Evolutionary conservation across 352 stramenopile genomes (phyloP).

Genomic region (Phytopythium ostracodes): DNA sequence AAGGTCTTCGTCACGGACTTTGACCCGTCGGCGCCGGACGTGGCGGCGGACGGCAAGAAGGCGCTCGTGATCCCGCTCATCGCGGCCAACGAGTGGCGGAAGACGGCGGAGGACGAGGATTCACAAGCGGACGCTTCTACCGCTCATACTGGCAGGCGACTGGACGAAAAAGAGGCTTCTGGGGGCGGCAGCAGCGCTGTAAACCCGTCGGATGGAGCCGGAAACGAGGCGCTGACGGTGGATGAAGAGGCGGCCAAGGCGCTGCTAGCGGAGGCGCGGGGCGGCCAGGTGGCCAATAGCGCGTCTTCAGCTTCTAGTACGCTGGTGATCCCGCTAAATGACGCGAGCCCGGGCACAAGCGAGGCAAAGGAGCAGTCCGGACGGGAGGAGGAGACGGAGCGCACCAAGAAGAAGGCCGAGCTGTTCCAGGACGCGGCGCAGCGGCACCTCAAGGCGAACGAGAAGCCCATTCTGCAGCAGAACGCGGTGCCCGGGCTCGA

Average conservation of each 20-base stretch:
- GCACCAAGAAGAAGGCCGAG: conserved; percentile 22
- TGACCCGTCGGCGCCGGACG: conserved; percentile 30
- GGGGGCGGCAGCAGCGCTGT: neutral
- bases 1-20: conserved; percentile 81
- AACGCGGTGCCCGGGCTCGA: conserved; percentile 72
- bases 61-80: conserved; percentile 71
- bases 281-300: conserved; percentile 2
- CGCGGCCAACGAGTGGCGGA: conserved; percentile 53
- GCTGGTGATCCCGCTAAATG: conserved; percentile 56
- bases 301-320: conserved; percentile 6
- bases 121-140: neutral
- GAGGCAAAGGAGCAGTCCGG: conserved; percentile 8
- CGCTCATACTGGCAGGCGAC: neutral
- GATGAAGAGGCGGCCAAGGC: conserved; percentile 37
- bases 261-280: conserved; percentile 34
- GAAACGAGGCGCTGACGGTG: conserved; percentile 11
- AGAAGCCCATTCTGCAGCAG: conserved; percentile 61
- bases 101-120: neutral
- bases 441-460: conserved; percentile 13
- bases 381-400: conserved; percentile 6
- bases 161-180: neutral
- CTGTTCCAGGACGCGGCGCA: conserved; percentile 31
- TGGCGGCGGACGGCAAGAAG: conserved; percentile 10
- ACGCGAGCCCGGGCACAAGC: neutral
- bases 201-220: neutral